Evolutionary conservation across 139 green algal genomes (phyloP).

Genomic region (Chlorella sp.): DNA sequence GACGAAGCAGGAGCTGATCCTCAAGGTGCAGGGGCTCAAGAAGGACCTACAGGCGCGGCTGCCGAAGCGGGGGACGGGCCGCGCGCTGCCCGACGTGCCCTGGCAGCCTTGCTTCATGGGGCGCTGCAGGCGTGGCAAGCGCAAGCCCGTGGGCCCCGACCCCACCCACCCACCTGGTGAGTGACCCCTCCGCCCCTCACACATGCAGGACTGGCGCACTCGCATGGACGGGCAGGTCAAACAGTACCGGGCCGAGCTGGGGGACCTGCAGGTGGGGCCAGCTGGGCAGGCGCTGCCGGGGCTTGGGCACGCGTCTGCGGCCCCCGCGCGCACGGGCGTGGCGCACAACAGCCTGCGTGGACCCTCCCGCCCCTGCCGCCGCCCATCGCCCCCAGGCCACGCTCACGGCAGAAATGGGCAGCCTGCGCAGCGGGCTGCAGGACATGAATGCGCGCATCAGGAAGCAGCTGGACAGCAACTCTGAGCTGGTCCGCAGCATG

Average conservation of each 20-base stretch:
- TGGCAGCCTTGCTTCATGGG: background rate
- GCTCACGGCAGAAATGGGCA: conserved; percentile 4
- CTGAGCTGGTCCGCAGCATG: background rate
- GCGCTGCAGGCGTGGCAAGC: background rate
- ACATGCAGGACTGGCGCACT: conserved; percentile 20
- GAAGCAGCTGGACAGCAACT: conserved; percentile 16
- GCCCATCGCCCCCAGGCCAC: too few species aligned
- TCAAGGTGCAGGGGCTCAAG: conserved; percentile 25
- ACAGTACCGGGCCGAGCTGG: conserved; percentile 4
- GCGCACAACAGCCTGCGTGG: too few species aligned
- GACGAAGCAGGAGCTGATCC: conserved; percentile 26
- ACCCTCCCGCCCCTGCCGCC: too few species aligned
- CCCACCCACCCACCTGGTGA: background rate
- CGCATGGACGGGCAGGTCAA: conserved; percentile 23
- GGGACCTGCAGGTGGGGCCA: conserved; percentile 12
- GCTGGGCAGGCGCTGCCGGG: too few species aligned
- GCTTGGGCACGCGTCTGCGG: too few species aligned
- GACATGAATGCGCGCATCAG: conserved; percentile 11
- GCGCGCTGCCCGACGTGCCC: background rate
- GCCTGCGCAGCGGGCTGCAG: conserved; percentile 11
- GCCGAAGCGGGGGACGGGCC: background rate
- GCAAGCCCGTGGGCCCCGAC: background rate
- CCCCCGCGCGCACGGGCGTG: too few species aligned
- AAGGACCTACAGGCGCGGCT: background rate
- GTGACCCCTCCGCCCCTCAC: background rate